phyloP scores from a whole-genome alignment of 2,329 filamentous ascomycete species.

The Fusarium miscanthi region DNA sequence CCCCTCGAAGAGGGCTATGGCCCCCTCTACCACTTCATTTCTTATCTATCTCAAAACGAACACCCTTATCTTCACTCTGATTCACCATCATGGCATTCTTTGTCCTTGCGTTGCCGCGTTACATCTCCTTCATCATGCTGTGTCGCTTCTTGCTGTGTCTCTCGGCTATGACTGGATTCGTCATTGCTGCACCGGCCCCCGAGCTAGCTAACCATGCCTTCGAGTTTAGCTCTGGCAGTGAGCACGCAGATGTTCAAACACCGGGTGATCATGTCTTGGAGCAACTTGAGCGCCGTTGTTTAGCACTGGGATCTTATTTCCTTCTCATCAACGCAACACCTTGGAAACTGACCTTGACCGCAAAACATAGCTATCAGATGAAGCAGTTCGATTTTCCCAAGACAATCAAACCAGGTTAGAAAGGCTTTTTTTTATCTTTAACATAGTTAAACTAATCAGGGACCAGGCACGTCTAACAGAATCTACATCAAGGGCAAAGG shows the following conservation, averaged over 20 bases:
- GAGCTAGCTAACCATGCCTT: background rate
- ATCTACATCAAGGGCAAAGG: background rate
- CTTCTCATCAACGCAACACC: background rate
- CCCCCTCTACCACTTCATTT: background rate
- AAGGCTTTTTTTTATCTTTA: rapidly evolving
- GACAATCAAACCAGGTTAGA: background rate
- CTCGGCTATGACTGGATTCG: background rate
- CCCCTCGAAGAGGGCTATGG: background rate
- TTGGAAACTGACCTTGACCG: background rate
- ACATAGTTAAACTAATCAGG: background rate
- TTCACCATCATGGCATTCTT: rapidly evolving
- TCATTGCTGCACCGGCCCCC: background rate
- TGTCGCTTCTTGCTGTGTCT: background rate
- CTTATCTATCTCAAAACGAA: too few species aligned
- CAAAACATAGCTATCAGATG: background rate
- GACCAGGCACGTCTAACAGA: background rate
- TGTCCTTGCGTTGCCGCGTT: too few species aligned
- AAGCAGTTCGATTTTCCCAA: background rate
- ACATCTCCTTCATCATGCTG: background rate
- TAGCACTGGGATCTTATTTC: background rate
- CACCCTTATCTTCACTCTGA: background rate
- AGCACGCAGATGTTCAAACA: rapidly evolving
- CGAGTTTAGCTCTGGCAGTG: background rate
- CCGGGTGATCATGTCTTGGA: background rate
- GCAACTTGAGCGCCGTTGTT: background rate